A percentile compares a stretch with the other conserved stretches of the same genome.
phyloP scores from a whole-genome alignment of 2,329 filamentous ascomycete species.

The Dactylellina leptospora region DNA sequence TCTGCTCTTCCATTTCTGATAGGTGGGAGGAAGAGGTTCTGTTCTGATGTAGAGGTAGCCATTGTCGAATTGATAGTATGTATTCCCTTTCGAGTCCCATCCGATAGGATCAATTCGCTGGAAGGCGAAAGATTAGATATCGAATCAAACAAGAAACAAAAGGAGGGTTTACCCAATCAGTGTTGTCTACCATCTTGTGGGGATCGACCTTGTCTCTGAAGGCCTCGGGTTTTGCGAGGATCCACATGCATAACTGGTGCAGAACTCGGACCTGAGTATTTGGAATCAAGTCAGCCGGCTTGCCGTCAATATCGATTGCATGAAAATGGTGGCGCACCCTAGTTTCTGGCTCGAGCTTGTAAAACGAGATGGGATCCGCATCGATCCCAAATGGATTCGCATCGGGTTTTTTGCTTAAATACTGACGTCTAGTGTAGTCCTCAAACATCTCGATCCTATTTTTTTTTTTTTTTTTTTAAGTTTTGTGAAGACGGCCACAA shows the following conservation, averaged over 20 bases:
- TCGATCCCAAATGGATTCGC: slow-evolving; percentile 86
- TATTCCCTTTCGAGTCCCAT: slow-evolving; percentile 86
- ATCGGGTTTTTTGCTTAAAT: slow-evolving; percentile 77
- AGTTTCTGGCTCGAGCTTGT: slow-evolving; percentile 56
- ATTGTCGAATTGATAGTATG: slow-evolving; percentile 91
- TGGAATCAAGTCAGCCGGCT: neutral
- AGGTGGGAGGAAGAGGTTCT: slow-evolving; percentile 72
- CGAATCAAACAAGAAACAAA: neutral
- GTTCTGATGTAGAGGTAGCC: slow-evolving; percentile 89
- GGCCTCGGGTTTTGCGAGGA: slow-evolving; percentile 84
- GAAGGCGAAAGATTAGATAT: slow-evolving; percentile 5
- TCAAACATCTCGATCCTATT: slow-evolving; percentile 90
- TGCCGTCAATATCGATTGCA: neutral
- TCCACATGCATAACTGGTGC: slow-evolving; percentile 89
- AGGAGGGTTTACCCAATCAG: slow-evolving; percentile 74
- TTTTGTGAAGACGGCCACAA: slow-evolving; percentile 8
- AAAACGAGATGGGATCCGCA: slow-evolving; percentile 76
- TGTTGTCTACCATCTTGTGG: slow-evolving; percentile 78
- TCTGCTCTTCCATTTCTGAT: slow-evolving; percentile 68
- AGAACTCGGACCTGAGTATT: slow-evolving; percentile 72
- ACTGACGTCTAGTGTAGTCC: slow-evolving; percentile 90
- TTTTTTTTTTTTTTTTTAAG: too few species aligned
- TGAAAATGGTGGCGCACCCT: slow-evolving; percentile 10
- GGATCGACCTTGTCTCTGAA: slow-evolving; percentile 87
- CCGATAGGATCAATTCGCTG: slow-evolving; percentile 82